These are phyloP conservation scores for Debaryomycetaceae sp. DNA, from an alignment of 1,139 yeast species.

Conservation along the genomic window DNA sequence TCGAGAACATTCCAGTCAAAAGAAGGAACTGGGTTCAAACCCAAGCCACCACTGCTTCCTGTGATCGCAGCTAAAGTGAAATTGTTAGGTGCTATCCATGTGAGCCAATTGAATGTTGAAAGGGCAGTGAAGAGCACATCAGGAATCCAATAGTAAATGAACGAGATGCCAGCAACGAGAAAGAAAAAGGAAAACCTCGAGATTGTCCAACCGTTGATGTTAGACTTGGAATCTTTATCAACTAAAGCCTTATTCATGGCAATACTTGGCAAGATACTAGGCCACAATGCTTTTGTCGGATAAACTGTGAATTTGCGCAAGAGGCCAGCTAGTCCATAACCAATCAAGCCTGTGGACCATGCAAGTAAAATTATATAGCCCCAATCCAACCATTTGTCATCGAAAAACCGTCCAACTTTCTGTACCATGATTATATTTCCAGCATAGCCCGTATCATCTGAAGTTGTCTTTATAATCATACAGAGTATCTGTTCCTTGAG, in stretches of 20 bases:
- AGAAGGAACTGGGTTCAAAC: constrained; percentile 53
- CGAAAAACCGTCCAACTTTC: constrained; percentile 34
- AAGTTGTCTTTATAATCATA: constrained; percentile 41
- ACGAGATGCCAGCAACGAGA: constrained; percentile 18
- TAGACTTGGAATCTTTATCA: constrained; percentile 36
- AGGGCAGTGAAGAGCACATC: constrained; percentile 28
- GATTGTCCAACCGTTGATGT: constrained; percentile 34
- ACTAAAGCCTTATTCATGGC: constrained; percentile 54
- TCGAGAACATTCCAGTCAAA: constrained; percentile 46
- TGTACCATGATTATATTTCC: constrained; percentile 39
- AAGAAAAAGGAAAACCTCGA: constrained; percentile 30
- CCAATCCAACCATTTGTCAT: constrained; percentile 37
- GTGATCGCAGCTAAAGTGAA: constrained; percentile 48
- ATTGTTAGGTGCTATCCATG: constrained; percentile 32
- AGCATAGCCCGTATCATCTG: constrained; percentile 41
- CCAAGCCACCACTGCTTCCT: constrained; percentile 51
- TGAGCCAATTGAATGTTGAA: constrained; percentile 34
- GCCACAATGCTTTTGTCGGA: constrained; percentile 57
- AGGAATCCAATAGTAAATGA: constrained; percentile 33
- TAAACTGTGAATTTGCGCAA: constrained; percentile 54
- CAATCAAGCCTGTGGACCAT: constrained; percentile 53
- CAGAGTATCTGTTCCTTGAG: constrained; percentile 66
- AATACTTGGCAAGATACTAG: constrained; percentile 48
- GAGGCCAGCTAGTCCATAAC: constrained; percentile 62
- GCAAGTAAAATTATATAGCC: constrained; percentile 51